These are phyloP conservation scores for Taphrina deformans DNA, from an alignment of 1,139 yeast genomes.

Conservation along the genomic window DNA sequence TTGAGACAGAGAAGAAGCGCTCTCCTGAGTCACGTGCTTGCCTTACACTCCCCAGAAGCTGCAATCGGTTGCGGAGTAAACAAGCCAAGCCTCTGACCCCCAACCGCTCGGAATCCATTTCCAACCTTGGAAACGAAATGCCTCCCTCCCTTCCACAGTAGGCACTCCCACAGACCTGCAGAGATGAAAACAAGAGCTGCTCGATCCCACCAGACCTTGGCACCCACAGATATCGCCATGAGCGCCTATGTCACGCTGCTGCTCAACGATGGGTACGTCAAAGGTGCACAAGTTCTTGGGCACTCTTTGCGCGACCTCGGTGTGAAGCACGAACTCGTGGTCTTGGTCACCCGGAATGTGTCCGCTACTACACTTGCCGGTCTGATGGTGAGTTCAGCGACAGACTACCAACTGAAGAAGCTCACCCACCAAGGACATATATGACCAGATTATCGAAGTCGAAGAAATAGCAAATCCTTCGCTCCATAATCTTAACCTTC, in stretches of 20 bases:
- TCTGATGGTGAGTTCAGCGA: constrained; percentile 23
- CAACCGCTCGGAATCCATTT: too few species aligned
- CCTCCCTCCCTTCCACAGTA: background rate
- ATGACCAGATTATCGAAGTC: constrained; percentile 38
- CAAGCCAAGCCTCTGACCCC: background rate
- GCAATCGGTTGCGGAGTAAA: background rate
- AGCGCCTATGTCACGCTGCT: constrained; percentile 38
- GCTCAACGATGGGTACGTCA: constrained; percentile 38
- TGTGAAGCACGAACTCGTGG: constrained; percentile 34
- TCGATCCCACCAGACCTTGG: too few species aligned
- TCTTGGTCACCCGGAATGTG: constrained; percentile 37
- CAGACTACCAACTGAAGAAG: too few species aligned
- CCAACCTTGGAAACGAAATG: background rate
- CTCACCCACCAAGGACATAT: constrained; percentile 30
- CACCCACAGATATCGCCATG: background rate
- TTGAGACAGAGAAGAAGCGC: too few species aligned
- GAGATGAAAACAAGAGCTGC: background rate
- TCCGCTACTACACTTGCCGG: constrained; percentile 36
- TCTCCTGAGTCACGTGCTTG: too few species aligned
- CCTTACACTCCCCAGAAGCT: too few species aligned
- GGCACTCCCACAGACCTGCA: background rate
- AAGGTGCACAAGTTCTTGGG: constrained; percentile 39
- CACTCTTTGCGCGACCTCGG: constrained; percentile 37
- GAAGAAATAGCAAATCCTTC: constrained; percentile 39
- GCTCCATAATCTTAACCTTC: constrained; percentile 48